Conservation (phyloP, 2,329 filamentous ascomycete genomes). For the Claviceps purpurea region DNA sequence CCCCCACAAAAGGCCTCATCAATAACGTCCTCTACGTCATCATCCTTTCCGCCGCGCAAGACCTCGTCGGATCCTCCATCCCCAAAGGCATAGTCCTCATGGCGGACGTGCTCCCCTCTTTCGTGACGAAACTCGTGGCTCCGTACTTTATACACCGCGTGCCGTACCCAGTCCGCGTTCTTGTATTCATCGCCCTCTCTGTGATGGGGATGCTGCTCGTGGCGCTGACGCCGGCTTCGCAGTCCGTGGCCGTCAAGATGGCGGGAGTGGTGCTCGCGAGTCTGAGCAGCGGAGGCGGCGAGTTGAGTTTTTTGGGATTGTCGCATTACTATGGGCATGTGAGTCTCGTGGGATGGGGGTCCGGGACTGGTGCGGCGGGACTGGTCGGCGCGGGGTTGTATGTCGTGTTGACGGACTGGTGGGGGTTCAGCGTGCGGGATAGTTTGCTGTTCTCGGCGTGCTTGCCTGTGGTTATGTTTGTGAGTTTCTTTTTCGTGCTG, state of each 20-base stretch:
- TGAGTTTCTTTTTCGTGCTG: constrained; percentile 74
- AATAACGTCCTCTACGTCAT: constrained; percentile 98
- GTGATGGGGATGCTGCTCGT: constrained; percentile 81
- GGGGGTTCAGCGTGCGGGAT: constrained; percentile 58
- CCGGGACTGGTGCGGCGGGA: constrained; percentile 80
- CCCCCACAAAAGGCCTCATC: constrained; percentile 35
- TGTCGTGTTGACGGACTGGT: constrained; percentile 68
- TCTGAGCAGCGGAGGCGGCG: constrained; percentile 72
- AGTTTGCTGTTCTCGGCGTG: constrained; percentile 68
- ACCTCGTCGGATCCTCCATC: constrained; percentile 80
- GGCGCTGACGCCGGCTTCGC: constrained; percentile 57
- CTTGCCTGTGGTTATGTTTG: constrained; percentile 67
- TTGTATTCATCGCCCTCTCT: constrained; percentile 63
- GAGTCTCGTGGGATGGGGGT: constrained; percentile 83
- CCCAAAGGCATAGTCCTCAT: constrained; percentile 90
- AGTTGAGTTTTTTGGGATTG: constrained; percentile 79
- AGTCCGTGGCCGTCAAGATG: constrained; percentile 61
- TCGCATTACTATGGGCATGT: constrained; percentile 88
- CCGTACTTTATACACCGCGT: constrained; percentile 90
- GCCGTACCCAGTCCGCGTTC: constrained; percentile 63
- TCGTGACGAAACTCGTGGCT: constrained; percentile 73
- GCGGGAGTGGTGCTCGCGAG: constrained; percentile 75
- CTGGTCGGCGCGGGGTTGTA: constrained; percentile 80
- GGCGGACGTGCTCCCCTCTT: constrained; percentile 82
- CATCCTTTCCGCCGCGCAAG: constrained; percentile 86